Evolutionary conservation across 345 rosid species (phyloP).

Genomic region (Hibiscus syriacus): DNA sequence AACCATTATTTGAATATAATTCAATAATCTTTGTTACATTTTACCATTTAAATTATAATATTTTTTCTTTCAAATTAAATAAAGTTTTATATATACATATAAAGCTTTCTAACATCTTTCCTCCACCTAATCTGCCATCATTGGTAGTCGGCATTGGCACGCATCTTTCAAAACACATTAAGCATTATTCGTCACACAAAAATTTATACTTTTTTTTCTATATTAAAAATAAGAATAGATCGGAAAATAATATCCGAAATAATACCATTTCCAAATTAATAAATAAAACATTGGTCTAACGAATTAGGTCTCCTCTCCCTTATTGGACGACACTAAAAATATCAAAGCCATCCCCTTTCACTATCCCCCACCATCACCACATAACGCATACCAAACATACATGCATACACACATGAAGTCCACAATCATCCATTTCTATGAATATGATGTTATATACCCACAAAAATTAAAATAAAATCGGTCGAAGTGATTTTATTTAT

Average conservation of each 20-base stretch:
- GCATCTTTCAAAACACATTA: conserved; percentile 1
- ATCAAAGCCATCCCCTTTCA: not conserved
- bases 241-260: too few relatives aligned
- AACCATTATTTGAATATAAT: too few relatives aligned
- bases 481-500: not conserved
- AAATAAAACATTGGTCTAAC: not conserved
- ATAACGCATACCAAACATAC: not conserved
- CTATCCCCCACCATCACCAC: not conserved
- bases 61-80: too few relatives aligned
- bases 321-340: not conserved
- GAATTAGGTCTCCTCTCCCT: not conserved
- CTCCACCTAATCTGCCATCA: conserved; percentile 2
- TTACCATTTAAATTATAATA: too few relatives aligned
- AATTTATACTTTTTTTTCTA: too few relatives aligned
- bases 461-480: not conserved
- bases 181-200: not conserved
- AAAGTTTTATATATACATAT: not conserved
- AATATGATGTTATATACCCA: not conserved
- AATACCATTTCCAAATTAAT: not conserved
- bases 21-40: too few relatives aligned
- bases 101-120: not conserved
- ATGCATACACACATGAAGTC: not conserved
- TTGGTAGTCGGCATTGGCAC: conserved; percentile 14
- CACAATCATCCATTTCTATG: not conserved
- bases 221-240: too few relatives aligned